phyloP scores from a whole-genome alignment of 768 basidiomycete genomes.

The Cyclocybe aegerita region DNA sequence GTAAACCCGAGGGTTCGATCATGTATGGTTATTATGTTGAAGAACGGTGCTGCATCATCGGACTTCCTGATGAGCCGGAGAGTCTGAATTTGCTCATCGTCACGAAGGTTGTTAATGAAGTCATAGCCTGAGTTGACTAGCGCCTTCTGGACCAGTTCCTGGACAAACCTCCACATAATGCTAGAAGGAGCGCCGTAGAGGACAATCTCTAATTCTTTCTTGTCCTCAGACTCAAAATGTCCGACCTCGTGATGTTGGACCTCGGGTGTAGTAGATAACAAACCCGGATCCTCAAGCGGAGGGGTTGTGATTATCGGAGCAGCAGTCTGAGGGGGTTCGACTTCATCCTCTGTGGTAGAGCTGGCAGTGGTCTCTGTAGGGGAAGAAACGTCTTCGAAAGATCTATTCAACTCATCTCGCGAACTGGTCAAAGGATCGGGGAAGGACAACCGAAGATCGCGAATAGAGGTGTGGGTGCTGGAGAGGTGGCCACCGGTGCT shows the following conservation, averaged over 20 bases:
- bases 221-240: conserved; percentile 20
- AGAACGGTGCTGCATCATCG: conserved; percentile 22
- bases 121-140: conserved; percentile 38
- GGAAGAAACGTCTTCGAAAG: conserved; percentile 52
- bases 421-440: conserved; percentile 81
- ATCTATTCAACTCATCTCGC: conserved; percentile 57
- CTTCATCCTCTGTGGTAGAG: conserved; percentile 21
- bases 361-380: conserved; percentile 33
- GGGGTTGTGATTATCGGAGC: conserved; percentile 13
- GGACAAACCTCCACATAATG: conserved; percentile 62
- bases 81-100: conserved; percentile 23
- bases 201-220: conserved; percentile 54
- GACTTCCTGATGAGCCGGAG: conserved; percentile 27
- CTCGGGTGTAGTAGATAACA: conserved; percentile 31
- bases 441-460: conserved; percentile 79
- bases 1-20: conserved; percentile 34
- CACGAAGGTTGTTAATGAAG: conserved; percentile 22
- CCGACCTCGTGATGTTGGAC: conserved; percentile 29
- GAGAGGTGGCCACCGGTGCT: conserved; percentile 49
- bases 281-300: conserved; percentile 34
- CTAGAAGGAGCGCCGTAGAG: conserved; percentile 65
- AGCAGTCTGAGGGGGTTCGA: conserved; percentile 13
- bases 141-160: conserved; percentile 57
- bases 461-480: conserved; percentile 59
- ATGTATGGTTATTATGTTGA: conserved; percentile 32